These are phyloP conservation scores for Beauveria scarabaeidicola DNA, from an alignment of 2,329 filamentous ascomycete genomes.

Conservation along the genomic window DNA sequence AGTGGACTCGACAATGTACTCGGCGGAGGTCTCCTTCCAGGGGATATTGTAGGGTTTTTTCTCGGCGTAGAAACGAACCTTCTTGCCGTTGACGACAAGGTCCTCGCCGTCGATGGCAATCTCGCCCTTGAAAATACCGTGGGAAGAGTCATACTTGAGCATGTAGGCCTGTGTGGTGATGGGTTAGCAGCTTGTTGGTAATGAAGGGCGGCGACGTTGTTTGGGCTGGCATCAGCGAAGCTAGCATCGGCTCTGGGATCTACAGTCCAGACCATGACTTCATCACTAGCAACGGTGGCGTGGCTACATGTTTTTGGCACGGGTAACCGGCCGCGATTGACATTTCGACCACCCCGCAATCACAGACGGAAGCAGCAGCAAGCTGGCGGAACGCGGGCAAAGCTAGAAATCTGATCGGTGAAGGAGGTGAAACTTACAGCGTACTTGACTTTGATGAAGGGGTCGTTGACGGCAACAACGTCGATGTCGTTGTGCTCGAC, in stretches of 20 bases:
- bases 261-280: neutral
- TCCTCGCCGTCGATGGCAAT: constrained; percentile 63
- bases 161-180: constrained; percentile 70
- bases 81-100: constrained; percentile 89
- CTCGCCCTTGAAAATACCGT: constrained; percentile 92
- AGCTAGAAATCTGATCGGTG: neutral
- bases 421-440: constrained; percentile 61
- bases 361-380: neutral
- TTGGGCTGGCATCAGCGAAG: neutral
- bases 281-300: neutral
- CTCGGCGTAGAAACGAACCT: constrained; percentile 89
- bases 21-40: constrained; percentile 78
- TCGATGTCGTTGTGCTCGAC: constrained; percentile 83
- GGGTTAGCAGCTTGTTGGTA: constrained; percentile 8
- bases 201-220: neutral
- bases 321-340: neutral
- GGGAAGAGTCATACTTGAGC: constrained; percentile 98
- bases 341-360: neutral
- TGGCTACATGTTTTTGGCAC: neutral
- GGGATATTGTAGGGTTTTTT: constrained; percentile 82
- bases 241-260: neutral
- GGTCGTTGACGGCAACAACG: constrained; percentile 96
- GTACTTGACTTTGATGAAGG: constrained; percentile 97
- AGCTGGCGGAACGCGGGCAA: neutral
- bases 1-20: constrained; percentile 95